Evolutionary conservation across 768 basidiomycete species (phyloP), one percentile per base, ranked within the genome.

Genomic region (Coprinellus aureogranulatus): DNA sequence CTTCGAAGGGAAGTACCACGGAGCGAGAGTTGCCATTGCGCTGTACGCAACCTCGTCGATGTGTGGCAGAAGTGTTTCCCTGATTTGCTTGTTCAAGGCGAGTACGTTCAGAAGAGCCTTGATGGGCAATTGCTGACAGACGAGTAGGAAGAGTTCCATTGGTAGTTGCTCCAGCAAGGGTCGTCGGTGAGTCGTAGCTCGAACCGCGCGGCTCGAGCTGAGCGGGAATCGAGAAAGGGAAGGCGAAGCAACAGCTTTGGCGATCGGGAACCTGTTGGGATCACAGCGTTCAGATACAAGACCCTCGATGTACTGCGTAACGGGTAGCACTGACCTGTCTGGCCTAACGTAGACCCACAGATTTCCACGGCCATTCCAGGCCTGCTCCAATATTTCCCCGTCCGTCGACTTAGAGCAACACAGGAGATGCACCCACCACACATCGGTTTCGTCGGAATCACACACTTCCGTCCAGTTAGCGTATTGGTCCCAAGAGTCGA

Each of bases 291-390:
- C 25, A 4, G 9, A 20, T 46, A 14, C n/a, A n/a, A n/a, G n/a
- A 44, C 34, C 34, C 34, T 18, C 22, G 18, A 8, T 6, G 39
- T 4, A 25, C 18, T 2, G 34, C 9, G 18, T 1, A 26, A 14
- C 22, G 14, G 39, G 42, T 28, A 28, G 20, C 40, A 11, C 54
- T 18, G 10, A 55, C 54, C 18, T 27, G 23, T 55, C 18, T 9
- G 54, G 54, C 39, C 44, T 23, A 28, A 30, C 25, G 28, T 23
- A 55, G 16, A 37, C 42, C 54, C 54, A 55, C 3, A 55, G 54
- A 18, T 44, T 55, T 16, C 54, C 54, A n/a, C 46, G 11, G 9
- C 54, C 54, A 22, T 22, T 28, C 54, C 54, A 55, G 2, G 54
- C 54, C n/a, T 55, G 42, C 20, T 31, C 8, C 22, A 45, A 27